Base-by-base conservation (phyloP, 2,329 filamentous ascomycete species). In the Bertia moriformis region DNA sequence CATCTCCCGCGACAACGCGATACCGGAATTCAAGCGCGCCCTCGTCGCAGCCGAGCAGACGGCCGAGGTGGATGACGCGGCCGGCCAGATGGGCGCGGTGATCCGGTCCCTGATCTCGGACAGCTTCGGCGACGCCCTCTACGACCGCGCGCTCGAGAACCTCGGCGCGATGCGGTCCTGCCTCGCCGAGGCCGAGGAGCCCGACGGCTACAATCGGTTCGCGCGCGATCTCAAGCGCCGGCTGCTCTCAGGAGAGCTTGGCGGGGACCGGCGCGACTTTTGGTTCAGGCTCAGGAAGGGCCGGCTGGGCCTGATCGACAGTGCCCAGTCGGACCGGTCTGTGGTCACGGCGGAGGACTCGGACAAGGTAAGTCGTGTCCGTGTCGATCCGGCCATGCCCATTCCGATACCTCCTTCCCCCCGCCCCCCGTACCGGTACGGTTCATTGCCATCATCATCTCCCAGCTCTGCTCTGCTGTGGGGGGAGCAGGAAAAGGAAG, bases 1-100 rank as follows among this genome's bases (percentile, higher is more conserved):
- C 35, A 77, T 83, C 41, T 70, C 73, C 5, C 55, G 71, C 0
- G 69, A 80, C 7, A 96, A 96, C 45, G 76, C 88, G 1, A 76
- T 96, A 4, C 87, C 91, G 0, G 84, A 89, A 43, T 95, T 94
- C 71, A 93, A 88, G 53, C 85, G 86, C 54, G 70, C 79, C 3
- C 65, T 96, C 14, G 66, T 66, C 1, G 60, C 62, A 1, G 68
- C 80, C 0, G 67, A 73, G 4, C 69, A 78, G 19, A 61, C 80
- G 1, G 61, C 70, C 1, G 66, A 71, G 3, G 71, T 93, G 39
- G 66, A 74, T 43, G 71, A 78, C 14, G 81, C 82, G 1, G 69
- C 77, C 4, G 73, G 77, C 45, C 84, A 93, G 51, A 83, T 96
- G 73, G 75, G 69, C 12, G 54, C 54, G 3, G 79, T 94, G 40